Percentiles rank a stretch among this genome's conserved stretches.
phyloP scores from a whole-genome alignment of 179 eudicot genomes.

The Actinidia polygama region DNA sequence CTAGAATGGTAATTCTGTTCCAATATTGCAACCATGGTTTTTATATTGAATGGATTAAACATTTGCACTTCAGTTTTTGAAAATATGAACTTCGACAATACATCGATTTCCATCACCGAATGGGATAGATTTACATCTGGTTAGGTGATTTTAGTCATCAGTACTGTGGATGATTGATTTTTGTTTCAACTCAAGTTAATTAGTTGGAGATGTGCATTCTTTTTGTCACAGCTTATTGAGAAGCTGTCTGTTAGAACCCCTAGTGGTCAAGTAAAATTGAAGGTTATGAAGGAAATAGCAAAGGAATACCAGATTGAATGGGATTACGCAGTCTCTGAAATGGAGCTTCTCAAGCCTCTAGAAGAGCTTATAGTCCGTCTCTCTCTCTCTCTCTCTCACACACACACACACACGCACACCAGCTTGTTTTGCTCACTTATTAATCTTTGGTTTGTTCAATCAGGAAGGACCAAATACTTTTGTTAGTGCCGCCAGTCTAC shows the following conservation, averaged over 20 bases:
- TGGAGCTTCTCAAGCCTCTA: constrained; percentile 86
- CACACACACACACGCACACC: not conserved
- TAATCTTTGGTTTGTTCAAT: constrained; percentile 15
- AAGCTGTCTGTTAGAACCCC: constrained; percentile 90
- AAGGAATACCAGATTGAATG: constrained; percentile 92
- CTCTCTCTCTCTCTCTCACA: not conserved
- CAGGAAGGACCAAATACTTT: constrained; percentile 89
- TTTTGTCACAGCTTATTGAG: constrained; percentile 74
- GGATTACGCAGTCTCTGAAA: constrained; percentile 82
- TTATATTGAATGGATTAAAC: not conserved
- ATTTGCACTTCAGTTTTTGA: not conserved
- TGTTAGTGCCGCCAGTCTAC: constrained; percentile 79
- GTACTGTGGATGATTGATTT: not conserved
- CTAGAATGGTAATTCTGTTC: constrained; percentile 65
- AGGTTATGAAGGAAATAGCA: constrained; percentile 90
- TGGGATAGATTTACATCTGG: not conserved
- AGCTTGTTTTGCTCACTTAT: not conserved
- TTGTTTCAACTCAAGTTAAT: not conserved
- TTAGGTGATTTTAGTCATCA: not conserved
- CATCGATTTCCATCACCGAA: not conserved
- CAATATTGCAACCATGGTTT: not conserved
- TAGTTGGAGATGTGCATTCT: not conserved
- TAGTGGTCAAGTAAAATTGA: constrained; percentile 28
- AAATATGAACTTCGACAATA: not conserved
- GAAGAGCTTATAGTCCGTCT: constrained; percentile 76